phyloP scores from a whole-genome alignment of 2,329 filamentous ascomycete species.

The Talaromyces sp. region DNA sequence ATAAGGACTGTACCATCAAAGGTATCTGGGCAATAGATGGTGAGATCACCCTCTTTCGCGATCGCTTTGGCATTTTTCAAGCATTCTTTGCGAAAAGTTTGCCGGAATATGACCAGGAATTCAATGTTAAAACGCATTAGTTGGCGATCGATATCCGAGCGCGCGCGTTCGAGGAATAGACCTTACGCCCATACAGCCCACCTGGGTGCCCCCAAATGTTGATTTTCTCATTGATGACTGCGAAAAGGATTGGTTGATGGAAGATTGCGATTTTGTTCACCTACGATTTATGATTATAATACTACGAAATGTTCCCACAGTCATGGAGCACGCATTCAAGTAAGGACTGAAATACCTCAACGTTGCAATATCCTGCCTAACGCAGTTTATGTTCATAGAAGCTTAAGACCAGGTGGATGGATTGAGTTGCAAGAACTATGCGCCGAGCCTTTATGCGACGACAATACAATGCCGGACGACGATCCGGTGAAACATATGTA shows the following conservation, averaged over 20 bases:
- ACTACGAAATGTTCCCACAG: constrained; percentile 7
- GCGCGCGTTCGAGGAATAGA: constrained; percentile 47
- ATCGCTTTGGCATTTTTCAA: not conserved
- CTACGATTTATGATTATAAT: constrained; percentile 16
- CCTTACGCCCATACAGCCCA: constrained; percentile 15
- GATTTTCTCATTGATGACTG: constrained; percentile 17
- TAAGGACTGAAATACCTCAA: not conserved
- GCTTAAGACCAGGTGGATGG: constrained; percentile 14
- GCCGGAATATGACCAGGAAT: not conserved
- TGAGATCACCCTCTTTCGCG: not conserved
- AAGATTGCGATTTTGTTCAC: constrained; percentile 14
- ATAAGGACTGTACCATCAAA: not conserved
- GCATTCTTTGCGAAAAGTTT: not conserved
- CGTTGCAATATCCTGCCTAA: not conserved
- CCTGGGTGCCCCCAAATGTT: constrained; percentile 18
- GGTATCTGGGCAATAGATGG: constrained; percentile 17
- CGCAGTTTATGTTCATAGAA: not conserved
- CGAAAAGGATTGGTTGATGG: constrained; percentile 14
- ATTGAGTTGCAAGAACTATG: constrained; percentile 13
- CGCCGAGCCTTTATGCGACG: constrained; percentile 31
- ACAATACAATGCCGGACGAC: constrained; percentile 32
- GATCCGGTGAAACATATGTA: constrained; percentile 36
- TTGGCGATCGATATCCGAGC: constrained; percentile 14
- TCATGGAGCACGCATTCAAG: constrained; percentile 11
- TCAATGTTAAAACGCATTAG: constrained; percentile 3